A percentile compares a stretch with the other conserved stretches of the same genome.
These are phyloP conservation scores for Rhododendron ferrugineum DNA, from an alignment of 148 eudicot genomes.

Conservation along the genomic window DNA sequence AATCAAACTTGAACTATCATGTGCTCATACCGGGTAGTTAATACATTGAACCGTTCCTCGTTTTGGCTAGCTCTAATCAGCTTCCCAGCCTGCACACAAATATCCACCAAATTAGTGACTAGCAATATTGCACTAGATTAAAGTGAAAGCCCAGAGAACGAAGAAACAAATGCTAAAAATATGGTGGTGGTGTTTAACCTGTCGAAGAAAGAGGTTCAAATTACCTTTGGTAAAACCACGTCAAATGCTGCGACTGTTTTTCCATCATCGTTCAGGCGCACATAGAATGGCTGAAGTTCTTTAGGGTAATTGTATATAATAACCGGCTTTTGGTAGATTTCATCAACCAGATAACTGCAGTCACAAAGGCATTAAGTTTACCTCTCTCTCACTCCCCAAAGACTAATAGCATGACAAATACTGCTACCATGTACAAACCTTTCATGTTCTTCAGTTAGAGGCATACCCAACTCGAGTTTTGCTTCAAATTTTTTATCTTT, in stretches of 20 bases:
- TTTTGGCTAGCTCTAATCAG: conserved; percentile 78
- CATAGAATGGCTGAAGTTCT: conserved; percentile 76
- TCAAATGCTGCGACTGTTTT: conserved; percentile 33
- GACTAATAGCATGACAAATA: background rate
- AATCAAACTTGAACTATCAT: background rate
- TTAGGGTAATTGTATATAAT: conserved; percentile 68
- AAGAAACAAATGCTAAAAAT: background rate
- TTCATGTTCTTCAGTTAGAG: conserved; percentile 83
- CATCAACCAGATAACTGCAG: conserved; percentile 74
- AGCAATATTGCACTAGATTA: background rate
- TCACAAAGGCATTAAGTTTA: background rate
- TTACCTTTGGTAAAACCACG: conserved; percentile 66
- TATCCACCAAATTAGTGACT: background rate
- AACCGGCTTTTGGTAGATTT: conserved; percentile 56
- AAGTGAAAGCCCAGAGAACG: background rate
- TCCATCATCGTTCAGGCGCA: conserved; percentile 46
- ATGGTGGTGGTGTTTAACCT: background rate
- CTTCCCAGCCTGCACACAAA: conserved; percentile 55
- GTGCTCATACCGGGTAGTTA: conserved; percentile 47
- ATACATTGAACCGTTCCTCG: conserved; percentile 62
- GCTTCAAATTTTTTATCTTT: conserved; percentile 42
- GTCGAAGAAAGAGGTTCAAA: background rate
- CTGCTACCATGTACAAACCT: conserved; percentile 33
- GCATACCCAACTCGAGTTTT: conserved; percentile 45
- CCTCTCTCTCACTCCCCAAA: background rate